Percentiles rank a stretch among this genome's conserved stretches.
phyloP scores from a whole-genome alignment of 495 filamentous ascomycete genomes.

The Penicillium atrosanguineum region DNA sequence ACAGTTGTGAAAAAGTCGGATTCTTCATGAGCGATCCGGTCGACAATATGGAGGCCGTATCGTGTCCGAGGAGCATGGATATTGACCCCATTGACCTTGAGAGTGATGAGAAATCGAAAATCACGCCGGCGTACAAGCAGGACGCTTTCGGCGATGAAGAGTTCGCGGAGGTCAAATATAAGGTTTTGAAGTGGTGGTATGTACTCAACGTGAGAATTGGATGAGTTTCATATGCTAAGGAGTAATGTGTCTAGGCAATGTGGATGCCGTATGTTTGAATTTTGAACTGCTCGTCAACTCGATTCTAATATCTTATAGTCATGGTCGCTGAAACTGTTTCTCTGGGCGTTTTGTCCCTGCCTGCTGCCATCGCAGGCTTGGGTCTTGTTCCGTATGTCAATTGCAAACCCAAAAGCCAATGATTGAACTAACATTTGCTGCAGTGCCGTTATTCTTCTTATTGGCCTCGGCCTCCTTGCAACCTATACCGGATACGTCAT shows the following conservation, averaged over 20 bases:
- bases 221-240: not conserved
- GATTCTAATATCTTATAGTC: conserved; percentile 27
- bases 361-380: conserved; percentile 59
- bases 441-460: conserved; percentile 62
- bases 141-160: conserved; percentile 36
- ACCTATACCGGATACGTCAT: conserved; percentile 78
- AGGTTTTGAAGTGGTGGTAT: conserved; percentile 35
- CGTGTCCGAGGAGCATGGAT: not conserved
- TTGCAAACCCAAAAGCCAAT: not conserved
- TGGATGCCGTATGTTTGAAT: conserved; percentile 29
- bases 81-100: not conserved
- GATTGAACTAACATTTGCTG: conserved; percentile 2
- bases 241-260: conserved; percentile 33
- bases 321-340: conserved; percentile 75
- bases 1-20: not conserved
- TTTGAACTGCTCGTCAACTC: not conserved
- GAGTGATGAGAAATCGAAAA: conserved; percentile 6
- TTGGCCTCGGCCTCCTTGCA: conserved; percentile 62
- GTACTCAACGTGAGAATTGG: not conserved
- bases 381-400: conserved; percentile 55
- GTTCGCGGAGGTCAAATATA: conserved; percentile 33
- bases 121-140: conserved; percentile 13
- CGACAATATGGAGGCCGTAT: not conserved
- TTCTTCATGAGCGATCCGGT: not conserved
- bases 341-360: conserved; percentile 66